Conservation (phyloP, 495 filamentous ascomycete genomes). For the Aspergillus heteromorphus region DNA sequence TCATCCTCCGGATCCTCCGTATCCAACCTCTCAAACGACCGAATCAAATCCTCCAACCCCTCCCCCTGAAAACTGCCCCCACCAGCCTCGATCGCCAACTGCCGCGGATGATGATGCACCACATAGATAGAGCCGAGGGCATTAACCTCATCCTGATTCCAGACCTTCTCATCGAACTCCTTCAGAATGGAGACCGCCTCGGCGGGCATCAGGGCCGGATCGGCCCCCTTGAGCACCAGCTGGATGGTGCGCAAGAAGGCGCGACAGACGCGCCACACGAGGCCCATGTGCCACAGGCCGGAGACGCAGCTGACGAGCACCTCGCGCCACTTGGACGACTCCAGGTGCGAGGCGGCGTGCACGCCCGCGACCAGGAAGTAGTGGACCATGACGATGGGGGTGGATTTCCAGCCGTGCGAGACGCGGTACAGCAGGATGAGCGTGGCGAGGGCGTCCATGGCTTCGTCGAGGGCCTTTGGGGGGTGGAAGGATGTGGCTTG, state of each 20-base stretch:
- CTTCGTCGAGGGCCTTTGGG: not conserved
- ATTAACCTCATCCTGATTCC: not conserved
- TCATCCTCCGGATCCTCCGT: not conserved
- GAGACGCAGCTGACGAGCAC: slow-evolving; percentile 1
- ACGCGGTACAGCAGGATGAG: not conserved
- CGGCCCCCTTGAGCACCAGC: not conserved
- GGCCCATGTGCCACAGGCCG: not conserved
- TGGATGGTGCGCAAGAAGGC: not conserved
- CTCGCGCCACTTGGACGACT: slow-evolving; percentile 1
- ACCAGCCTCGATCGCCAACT: not conserved
- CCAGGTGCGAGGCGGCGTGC: not conserved
- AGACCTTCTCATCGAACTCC: not conserved
- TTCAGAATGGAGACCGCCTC: not conserved
- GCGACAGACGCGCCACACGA: not conserved
- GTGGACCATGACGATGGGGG: not conserved
- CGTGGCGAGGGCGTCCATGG: not conserved
- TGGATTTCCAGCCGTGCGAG: not conserved
- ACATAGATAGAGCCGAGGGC: not conserved
- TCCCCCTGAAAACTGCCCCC: not conserved
- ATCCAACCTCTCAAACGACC: not conserved
- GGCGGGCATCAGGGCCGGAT: not conserved
- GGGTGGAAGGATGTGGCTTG: not conserved
- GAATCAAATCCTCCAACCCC: not conserved
- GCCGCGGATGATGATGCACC: not conserved
- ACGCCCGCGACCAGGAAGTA: not conserved